Percentiles rank a stretch among this genome's conserved stretches.
phyloP scores from a whole-genome alignment of 163 green algal genomes.

The Volvox carteri region DNA sequence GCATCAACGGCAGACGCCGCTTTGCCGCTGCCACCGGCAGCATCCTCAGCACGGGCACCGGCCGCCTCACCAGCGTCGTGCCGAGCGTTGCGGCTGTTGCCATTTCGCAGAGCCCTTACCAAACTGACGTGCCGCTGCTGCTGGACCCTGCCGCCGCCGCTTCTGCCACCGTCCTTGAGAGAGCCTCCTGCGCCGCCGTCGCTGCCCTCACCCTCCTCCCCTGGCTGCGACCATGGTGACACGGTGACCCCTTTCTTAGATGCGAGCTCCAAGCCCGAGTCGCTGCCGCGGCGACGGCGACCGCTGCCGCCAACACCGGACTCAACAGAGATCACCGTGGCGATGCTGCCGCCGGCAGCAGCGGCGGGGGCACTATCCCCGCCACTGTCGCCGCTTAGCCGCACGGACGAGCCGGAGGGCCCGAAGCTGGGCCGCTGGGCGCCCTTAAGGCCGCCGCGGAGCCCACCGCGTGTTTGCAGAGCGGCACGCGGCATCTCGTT shows the following conservation, averaged over 20 bases:
- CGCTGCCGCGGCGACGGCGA: not conserved
- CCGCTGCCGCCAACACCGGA: not conserved
- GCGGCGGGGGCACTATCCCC: not conserved
- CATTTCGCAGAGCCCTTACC: not conserved
- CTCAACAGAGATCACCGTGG: not conserved
- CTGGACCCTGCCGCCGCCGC: not conserved
- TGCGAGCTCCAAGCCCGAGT: no score
- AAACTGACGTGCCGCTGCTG: not conserved
- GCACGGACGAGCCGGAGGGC: not conserved
- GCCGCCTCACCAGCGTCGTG: not conserved
- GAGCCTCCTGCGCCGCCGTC: not conserved
- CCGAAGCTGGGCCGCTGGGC: not conserved
- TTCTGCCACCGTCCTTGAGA: not conserved
- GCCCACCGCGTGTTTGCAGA: not conserved
- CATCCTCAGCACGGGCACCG: not conserved
- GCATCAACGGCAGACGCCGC: not conserved
- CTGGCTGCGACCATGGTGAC: not conserved
- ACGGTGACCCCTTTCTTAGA: not conserved
- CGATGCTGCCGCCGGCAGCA: not conserved
- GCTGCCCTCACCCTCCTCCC: not conserved
- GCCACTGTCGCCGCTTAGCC: constrained; percentile 12
- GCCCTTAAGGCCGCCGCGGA: constrained; percentile 36
- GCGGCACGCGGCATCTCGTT: constrained; percentile 37
- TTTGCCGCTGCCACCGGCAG: not conserved
- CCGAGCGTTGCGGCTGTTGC: not conserved